Conservation (phyloP, 768 basidiomycete species). For the Boletus reticulatus region DNA sequence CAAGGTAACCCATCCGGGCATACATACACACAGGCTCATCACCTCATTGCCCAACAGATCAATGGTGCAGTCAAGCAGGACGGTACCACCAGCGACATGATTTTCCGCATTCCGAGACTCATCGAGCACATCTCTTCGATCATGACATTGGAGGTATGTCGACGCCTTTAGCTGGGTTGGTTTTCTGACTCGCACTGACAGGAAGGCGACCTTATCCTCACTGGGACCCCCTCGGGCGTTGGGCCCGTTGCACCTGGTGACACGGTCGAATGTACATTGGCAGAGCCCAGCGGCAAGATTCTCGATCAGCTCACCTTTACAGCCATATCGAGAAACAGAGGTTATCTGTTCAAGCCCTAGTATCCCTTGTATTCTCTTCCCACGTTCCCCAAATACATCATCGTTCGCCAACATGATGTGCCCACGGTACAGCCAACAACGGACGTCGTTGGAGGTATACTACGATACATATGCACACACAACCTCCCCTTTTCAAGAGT, state of each 20-base stretch:
- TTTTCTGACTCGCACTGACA: conserved; percentile 27
- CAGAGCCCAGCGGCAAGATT: conserved; percentile 50
- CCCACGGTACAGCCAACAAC: conserved; percentile 13
- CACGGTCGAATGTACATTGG: conserved; percentile 69
- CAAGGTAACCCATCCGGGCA: conserved; percentile 45
- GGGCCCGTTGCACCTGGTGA: conserved; percentile 78
- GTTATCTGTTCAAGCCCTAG: conserved; percentile 53
- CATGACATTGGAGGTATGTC: conserved; percentile 87
- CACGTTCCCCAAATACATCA: not conserved
- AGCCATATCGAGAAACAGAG: conserved; percentile 64
- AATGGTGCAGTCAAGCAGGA: conserved; percentile 83
- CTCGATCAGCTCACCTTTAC: conserved; percentile 65
- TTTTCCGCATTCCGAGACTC: conserved; percentile 84
- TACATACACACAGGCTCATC: not conserved
- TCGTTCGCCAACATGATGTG: conserved; percentile 10
- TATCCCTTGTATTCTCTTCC: not conserved
- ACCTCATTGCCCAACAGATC: conserved; percentile 47
- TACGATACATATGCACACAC: conserved; percentile 9
- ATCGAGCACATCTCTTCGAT: conserved; percentile 93
- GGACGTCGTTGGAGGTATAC: conserved; percentile 15
- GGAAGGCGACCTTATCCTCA: conserved; percentile 91
- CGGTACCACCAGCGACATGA: conserved; percentile 86
- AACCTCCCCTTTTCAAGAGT: conserved; percentile 1
- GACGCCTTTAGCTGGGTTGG: not conserved
- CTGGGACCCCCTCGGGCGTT: conserved; percentile 91